phyloP scores from a whole-genome alignment of 2,329 filamentous ascomycete species.

The Alternaria atra region DNA sequence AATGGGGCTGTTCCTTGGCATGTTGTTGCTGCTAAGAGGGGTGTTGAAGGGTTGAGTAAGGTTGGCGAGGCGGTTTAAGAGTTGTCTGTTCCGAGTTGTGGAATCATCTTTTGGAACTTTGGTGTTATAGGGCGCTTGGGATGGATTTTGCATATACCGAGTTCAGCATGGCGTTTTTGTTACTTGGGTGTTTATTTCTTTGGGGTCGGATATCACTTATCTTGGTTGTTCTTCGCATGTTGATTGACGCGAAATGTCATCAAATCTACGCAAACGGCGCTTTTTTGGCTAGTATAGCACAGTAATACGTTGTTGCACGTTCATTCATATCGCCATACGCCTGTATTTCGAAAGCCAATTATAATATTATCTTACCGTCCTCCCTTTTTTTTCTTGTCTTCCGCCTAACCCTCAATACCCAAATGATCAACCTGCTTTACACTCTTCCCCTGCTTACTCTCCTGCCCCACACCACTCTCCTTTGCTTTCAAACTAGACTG shows the following conservation, averaged over 20 bases:
- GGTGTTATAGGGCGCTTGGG: neutral
- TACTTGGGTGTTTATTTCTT: neutral
- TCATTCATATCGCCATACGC: neutral
- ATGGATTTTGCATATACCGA: neutral
- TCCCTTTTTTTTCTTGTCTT: too few species aligned
- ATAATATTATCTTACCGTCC: neutral
- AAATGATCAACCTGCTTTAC: constrained; percentile 45
- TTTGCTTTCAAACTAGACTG: constrained; percentile 25
- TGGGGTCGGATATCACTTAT: neutral
- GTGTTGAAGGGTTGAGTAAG: constrained; percentile 65
- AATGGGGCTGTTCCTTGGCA: constrained; percentile 78
- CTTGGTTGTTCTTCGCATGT: neutral
- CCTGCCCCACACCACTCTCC: constrained; percentile 6
- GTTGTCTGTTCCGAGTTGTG: neutral
- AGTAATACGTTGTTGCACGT: neutral
- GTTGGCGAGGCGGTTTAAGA: constrained; percentile 10
- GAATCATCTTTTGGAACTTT: neutral
- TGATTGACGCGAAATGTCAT: neutral
- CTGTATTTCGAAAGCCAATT: accelerated
- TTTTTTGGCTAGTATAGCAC: neutral
- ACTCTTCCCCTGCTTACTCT: constrained; percentile 19
- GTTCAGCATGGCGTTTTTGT: neutral
- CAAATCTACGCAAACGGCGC: neutral
- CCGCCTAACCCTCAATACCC: constrained; percentile 41
- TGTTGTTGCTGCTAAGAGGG: constrained; percentile 75